Conservation (phyloP, 768 basidiomycete genomes). For the Infundibulicybe gibba region DNA sequence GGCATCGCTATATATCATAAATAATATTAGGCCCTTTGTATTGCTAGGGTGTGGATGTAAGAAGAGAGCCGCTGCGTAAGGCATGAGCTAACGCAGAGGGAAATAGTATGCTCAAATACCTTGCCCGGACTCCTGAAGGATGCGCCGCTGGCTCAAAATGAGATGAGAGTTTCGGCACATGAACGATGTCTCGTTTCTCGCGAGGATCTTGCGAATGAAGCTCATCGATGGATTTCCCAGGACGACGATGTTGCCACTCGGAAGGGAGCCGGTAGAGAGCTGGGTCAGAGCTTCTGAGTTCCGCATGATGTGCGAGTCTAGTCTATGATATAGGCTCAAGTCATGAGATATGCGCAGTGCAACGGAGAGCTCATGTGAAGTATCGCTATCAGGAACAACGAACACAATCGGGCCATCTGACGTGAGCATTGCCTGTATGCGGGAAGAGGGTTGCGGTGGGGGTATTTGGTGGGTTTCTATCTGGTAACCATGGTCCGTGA, state of each 20-base stretch:
- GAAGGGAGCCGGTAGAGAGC: too few species aligned
- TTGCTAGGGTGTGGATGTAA: slow-evolving; percentile 59
- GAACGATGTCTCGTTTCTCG: slow-evolving; percentile 27
- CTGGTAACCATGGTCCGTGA: neutral
- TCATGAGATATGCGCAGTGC: slow-evolving; percentile 69
- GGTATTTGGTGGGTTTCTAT: neutral
- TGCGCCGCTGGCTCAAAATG: slow-evolving; percentile 16
- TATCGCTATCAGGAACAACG: slow-evolving; percentile 40
- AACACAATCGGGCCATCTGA: slow-evolving; percentile 51
- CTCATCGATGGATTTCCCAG: slow-evolving; percentile 41
- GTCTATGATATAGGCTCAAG: slow-evolving; percentile 60
- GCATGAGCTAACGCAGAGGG: slow-evolving; percentile 13
- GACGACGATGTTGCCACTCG: slow-evolving; percentile 51
- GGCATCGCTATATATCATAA: slow-evolving; percentile 56
- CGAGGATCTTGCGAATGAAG: slow-evolving; percentile 29
- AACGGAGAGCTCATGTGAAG: slow-evolving; percentile 38
- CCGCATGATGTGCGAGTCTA: slow-evolving; percentile 61
- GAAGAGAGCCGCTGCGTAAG: slow-evolving; percentile 47
- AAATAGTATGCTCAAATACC: slow-evolving; percentile 21
- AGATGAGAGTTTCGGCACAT: slow-evolving; percentile 19
- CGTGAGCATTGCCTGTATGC: slow-evolving; percentile 65
- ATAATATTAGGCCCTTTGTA: slow-evolving; percentile 33
- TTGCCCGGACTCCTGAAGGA: slow-evolving; percentile 21
- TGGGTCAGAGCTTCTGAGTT: slow-evolving; percentile 24
- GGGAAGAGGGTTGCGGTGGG: slow-evolving; percentile 35